These are phyloP conservation scores for Verticillium klebahnii DNA, from an alignment of 2,329 filamentous ascomycete species.

Conservation along the genomic window DNA sequence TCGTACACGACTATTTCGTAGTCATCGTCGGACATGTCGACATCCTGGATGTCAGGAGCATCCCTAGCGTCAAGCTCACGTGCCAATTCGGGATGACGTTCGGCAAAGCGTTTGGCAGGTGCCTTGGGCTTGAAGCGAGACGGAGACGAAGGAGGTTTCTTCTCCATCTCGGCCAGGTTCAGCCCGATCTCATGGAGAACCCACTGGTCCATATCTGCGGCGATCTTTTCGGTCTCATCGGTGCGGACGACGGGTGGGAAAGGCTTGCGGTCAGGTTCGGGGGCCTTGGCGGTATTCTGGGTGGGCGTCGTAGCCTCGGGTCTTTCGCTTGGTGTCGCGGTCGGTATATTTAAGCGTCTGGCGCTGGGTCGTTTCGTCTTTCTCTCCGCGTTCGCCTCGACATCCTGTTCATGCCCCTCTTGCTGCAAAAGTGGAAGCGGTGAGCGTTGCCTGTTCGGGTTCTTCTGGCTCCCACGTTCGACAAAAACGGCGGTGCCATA, in stretches of 20 bases:
- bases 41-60: constrained; percentile 27
- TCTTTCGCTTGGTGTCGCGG: not conserved
- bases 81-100: constrained; percentile 45
- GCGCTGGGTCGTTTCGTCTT: not conserved
- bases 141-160: constrained; percentile 8
- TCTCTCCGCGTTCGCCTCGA: not conserved
- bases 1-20: constrained; percentile 64
- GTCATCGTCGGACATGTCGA: constrained; percentile 46
- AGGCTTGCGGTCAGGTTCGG: constrained; percentile 7
- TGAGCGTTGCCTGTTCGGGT: not conserved
- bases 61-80: constrained; percentile 15
- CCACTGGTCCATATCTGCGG: constrained; percentile 54
- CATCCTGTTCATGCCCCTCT: not conserved
- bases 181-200: constrained; percentile 54
- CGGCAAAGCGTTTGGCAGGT: constrained; percentile 48
- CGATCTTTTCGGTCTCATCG: constrained; percentile 44
- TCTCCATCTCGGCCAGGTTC: constrained; percentile 42
- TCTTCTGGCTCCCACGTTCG: constrained; percentile 42
- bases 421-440: not conserved
- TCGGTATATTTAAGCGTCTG: not conserved
- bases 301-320: not conserved
- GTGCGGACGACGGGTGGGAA: constrained; percentile 26
- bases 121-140: constrained; percentile 51
- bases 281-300: not conserved
- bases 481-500: constrained; percentile 49